phyloP scores from a whole-genome alignment of 2,329 filamentous ascomycete genomes.

The Pseudodiploospora longispora region DNA sequence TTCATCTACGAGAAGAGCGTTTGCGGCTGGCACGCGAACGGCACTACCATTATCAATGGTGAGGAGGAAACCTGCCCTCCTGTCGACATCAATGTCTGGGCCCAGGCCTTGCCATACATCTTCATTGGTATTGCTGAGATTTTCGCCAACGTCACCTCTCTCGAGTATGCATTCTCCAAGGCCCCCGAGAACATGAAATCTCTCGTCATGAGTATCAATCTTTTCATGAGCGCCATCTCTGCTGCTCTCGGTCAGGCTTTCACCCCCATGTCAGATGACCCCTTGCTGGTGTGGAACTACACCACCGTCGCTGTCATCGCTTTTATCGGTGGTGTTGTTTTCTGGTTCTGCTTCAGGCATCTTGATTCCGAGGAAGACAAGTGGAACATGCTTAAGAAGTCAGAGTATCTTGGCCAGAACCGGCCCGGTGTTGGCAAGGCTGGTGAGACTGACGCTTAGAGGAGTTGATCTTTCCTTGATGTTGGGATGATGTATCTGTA shows the following conservation, averaged over 20 bases:
- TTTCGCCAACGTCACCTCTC: conserved; percentile 49
- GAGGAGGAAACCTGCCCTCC: conserved; percentile 38
- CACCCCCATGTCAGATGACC: conserved; percentile 52
- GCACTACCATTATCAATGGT: conserved; percentile 11
- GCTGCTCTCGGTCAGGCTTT: conserved; percentile 64
- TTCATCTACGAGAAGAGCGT: conserved; percentile 56
- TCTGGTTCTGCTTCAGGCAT: conserved; percentile 61
- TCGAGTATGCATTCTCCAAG: conserved; percentile 72
- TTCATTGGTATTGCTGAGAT: conserved; percentile 45
- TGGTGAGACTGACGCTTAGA: conserved; percentile 3
- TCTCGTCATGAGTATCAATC: conserved; percentile 60
- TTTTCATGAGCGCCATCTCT: conserved; percentile 64
- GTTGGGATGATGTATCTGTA: neutral
- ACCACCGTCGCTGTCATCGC: conserved; percentile 53
- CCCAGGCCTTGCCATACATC: conserved; percentile 44
- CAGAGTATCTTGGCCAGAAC: conserved; percentile 32
- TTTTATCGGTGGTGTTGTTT: conserved; percentile 51
- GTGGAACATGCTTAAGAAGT: conserved; percentile 52
- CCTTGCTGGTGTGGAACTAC: conserved; percentile 67
- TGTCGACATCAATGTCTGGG: conserved; percentile 58
- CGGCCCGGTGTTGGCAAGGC: conserved; percentile 25
- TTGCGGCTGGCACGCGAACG: conserved; percentile 49
- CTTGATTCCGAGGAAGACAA: conserved; percentile 61
- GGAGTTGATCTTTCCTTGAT: neutral
- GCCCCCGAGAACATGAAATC: conserved; percentile 74